Percentiles rank a stretch among this genome's conserved stretches.
Evolutionary conservation across 495 filamentous ascomycete species (phyloP).

Genomic region (Annulohypoxylon nitens): DNA sequence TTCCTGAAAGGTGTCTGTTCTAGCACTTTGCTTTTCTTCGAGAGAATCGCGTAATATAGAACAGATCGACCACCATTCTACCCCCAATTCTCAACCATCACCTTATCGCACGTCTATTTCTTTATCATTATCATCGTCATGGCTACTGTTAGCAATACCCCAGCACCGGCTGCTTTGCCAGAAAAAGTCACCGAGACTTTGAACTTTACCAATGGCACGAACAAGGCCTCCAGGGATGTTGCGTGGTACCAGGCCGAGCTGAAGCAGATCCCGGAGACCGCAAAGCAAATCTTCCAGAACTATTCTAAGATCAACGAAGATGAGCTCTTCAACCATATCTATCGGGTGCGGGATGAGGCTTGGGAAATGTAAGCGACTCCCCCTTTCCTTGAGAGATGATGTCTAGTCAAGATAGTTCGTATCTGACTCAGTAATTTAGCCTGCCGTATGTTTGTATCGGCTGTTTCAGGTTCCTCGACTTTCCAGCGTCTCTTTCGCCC

Average conservation of each 20-base stretch:
- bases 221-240: background rate
- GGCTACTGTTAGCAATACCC: background rate
- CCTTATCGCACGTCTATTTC: background rate
- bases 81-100: background rate
- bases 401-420: background rate
- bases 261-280: background rate
- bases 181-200: background rate
- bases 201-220: background rate
- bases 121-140: background rate
- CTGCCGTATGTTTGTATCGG: background rate
- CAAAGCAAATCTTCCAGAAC: background rate
- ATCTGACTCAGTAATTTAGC: background rate
- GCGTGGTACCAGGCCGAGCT: background rate
- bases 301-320: background rate
- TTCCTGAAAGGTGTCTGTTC: background rate
- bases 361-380: background rate
- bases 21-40: background rate
- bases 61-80: background rate
- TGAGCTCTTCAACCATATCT: background rate
- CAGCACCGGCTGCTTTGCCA: background rate
- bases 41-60: background rate
- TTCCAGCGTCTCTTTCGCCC: background rate
- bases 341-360: background rate
- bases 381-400: background rate
- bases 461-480: background rate